These are phyloP conservation scores for Saccharomycopsis sp. DNA, from an alignment of 805 yeast genomes.

Conservation along the genomic window DNA sequence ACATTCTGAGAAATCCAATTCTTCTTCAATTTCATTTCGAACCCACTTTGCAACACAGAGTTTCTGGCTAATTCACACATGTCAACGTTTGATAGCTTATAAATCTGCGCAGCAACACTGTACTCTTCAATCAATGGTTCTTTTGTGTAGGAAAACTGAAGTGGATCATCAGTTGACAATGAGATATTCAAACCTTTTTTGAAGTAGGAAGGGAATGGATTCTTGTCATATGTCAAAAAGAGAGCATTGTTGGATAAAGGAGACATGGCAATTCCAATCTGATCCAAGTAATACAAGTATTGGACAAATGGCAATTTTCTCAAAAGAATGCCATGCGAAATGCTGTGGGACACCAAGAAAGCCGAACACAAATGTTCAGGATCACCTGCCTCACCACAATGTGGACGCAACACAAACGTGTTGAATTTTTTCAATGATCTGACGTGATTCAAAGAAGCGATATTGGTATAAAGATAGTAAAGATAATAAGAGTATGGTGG, in stretches of 20 bases:
- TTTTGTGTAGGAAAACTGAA: conserved; percentile 92
- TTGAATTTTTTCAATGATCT: conserved; percentile 67
- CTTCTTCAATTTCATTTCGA: conserved; percentile 74
- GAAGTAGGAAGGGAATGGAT: conserved; percentile 88
- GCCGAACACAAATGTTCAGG: conserved; percentile 94
- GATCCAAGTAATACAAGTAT: conserved; percentile 86
- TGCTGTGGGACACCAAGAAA: conserved; percentile 81
- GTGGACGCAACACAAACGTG: conserved; percentile 93
- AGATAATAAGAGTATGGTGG: conserved; percentile 98
- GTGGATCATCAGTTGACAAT: conserved; percentile 92
- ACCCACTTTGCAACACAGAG: conserved; percentile 90
- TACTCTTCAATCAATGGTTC: conserved; percentile 97
- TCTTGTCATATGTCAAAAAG: conserved; percentile 91
- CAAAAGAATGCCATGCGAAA: conserved; percentile 88
- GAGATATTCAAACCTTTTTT: conserved; percentile 91
- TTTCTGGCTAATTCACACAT: conserved; percentile 95
- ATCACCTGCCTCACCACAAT: conserved; percentile 99
- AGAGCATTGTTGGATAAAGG: conserved; percentile 95
- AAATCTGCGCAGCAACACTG: conserved; percentile 96
- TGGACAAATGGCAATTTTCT: conserved; percentile 94
- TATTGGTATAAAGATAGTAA: conserved; percentile 79
- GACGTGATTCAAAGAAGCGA: conserved; percentile 80
- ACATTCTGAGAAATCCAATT: conserved; percentile 45
- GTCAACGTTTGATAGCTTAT: conserved; percentile 87
- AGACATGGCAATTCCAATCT: conserved; percentile 96